Percentiles rank a stretch among this genome's conserved stretches.
These are phyloP conservation scores for Malus hybrid DNA, from an alignment of 331 rosid species.

Conservation along the genomic window DNA sequence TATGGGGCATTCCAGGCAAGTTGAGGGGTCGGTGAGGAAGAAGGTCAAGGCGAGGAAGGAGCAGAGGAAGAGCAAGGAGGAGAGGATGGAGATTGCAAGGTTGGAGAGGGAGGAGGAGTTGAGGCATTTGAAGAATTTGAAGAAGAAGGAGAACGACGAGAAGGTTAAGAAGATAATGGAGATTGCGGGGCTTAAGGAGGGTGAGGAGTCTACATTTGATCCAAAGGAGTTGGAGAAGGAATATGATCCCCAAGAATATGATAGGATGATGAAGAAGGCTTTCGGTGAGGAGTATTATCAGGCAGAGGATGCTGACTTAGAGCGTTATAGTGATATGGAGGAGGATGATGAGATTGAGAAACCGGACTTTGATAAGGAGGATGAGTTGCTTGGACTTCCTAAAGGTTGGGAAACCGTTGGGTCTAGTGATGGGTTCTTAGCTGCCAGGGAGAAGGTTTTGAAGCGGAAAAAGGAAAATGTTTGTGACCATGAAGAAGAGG, in stretches of 20 bases:
- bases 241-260: constrained; percentile 82
- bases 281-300: constrained; percentile 63
- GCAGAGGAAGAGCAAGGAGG: constrained; percentile 83
- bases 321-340: constrained; percentile 36
- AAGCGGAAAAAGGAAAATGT: constrained; percentile 37
- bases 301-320: constrained; percentile 51
- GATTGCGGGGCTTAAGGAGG: constrained; percentile 67
- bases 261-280: constrained; percentile 72
- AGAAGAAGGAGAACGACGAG: constrained; percentile 80
- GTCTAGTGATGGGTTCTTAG: constrained; percentile 54
- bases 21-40: constrained; percentile 80
- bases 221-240: constrained; percentile 65
- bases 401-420: constrained; percentile 55
- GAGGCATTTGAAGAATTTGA: constrained; percentile 79
- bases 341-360: constrained; percentile 52
- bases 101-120: constrained; percentile 89
- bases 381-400: constrained; percentile 76
- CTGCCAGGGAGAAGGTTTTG: constrained; percentile 55
- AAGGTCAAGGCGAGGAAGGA: constrained; percentile 66
- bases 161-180: constrained; percentile 56
- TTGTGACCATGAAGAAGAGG: constrained; percentile 23
- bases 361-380: constrained; percentile 82
- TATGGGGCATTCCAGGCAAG: constrained; percentile 62
- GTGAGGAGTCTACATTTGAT: constrained; percentile 39
- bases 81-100: constrained; percentile 72